Base-by-base conservation (phyloP, 73 alveolate genomes). In the Paramecium caudatum region DNA sequence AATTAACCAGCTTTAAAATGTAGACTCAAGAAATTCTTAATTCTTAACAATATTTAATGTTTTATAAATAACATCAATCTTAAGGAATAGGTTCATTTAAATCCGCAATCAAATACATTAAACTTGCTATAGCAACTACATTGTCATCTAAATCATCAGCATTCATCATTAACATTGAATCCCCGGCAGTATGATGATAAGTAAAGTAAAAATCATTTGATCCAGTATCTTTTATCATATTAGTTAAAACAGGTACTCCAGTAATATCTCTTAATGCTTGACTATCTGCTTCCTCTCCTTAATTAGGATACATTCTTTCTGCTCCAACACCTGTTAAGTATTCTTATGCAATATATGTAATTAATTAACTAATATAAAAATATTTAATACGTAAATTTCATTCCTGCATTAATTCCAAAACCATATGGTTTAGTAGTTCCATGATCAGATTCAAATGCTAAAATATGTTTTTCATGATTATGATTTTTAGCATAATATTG, bases 171-270 rank as follows among this genome's bases (percentile, higher is more conserved):
- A 32, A 49, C 90, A 86, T 86, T 19, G 93, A 86, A 63, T 86
- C 93, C 36, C 90, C 93, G 45, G 88, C 93, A 5, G 93, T 32
- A 65, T 86, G 93, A 86, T 86, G 93, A 78, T 41, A 86, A 0
- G 81, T 86, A 33, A 86, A 86, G 13, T 86, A 86, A 33, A 36
- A 86, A 17, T 86, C 93, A 86, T 86, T 46, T 36, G 61, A 10
- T 1, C 43, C 23, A 27, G 47, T 86, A 34, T 86, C 93, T 4
- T 30, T 17, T 10, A 70, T 55, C 34, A 37, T 25, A 41, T 86
- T 86, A 16, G 49, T 86, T 32, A 86, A 23, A 34, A 86, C 47
- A 12, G 93, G 93, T 39, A 41, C 47, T 61, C 93, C 93, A 21
- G 63, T 21, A 15, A 23, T 13, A 55, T 27, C 36, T 30, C 47